phyloP scores from a whole-genome alignment of 1,139 yeast genomes.

The Scheffersomyces parashehatae region DNA sequence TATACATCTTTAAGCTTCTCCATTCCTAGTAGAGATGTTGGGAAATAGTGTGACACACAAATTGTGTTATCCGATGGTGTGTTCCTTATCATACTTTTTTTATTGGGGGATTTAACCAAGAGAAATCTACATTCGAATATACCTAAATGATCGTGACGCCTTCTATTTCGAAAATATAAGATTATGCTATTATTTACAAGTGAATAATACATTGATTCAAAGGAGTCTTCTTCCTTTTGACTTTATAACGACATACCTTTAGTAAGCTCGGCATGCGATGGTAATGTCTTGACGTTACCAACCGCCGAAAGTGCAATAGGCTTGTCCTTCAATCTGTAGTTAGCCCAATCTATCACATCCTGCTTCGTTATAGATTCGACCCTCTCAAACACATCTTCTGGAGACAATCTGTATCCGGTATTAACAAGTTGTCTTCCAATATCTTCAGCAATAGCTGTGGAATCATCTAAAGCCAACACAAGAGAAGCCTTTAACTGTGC shows the following conservation, averaged over 20 bases:
- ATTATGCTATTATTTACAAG: too few relatives aligned
- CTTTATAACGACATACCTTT: slow-evolving; percentile 32
- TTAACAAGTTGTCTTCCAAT: slow-evolving; percentile 96
- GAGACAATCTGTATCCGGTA: slow-evolving; percentile 86
- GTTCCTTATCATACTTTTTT: too few relatives aligned
- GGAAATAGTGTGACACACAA: too few relatives aligned
- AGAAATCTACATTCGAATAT: too few relatives aligned
- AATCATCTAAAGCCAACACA: slow-evolving; percentile 85
- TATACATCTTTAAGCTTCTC: too few relatives aligned
- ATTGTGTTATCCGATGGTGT: too few relatives aligned
- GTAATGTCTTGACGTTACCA: slow-evolving; percentile 72
- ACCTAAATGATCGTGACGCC: too few relatives aligned
- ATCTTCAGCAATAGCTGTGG: slow-evolving; percentile 96
- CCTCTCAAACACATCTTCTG: slow-evolving; percentile 86
- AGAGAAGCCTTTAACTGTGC: slow-evolving; percentile 93
- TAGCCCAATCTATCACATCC: slow-evolving; percentile 89
- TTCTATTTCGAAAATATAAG: too few relatives aligned
- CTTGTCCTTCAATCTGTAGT: slow-evolving; percentile 71
- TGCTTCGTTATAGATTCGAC: slow-evolving; percentile 77
- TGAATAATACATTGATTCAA: neutral
- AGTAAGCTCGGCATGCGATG: slow-evolving; percentile 55
- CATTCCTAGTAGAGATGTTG: too few relatives aligned
- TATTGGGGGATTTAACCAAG: too few relatives aligned
- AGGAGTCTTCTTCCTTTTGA: slow-evolving; percentile 1
- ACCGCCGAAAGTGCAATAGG: slow-evolving; percentile 89